These are phyloP conservation scores for Ogataea degrootiae DNA, from an alignment of 805 yeast genomes.

Conservation along the genomic window DNA sequence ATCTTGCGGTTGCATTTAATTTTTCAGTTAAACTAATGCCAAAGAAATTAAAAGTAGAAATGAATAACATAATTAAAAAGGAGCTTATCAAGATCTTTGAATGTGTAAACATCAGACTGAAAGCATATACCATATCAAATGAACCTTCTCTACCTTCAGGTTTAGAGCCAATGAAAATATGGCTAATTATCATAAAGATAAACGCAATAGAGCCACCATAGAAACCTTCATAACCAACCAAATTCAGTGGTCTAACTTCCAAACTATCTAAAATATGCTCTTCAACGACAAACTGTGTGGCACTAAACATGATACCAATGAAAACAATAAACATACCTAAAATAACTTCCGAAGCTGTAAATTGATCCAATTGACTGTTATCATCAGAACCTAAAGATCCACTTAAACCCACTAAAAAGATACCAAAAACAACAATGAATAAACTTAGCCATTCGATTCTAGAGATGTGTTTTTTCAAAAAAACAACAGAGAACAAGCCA, in stretches of 20 bases:
- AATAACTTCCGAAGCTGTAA: conserved; percentile 27
- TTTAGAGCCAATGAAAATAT: conserved; percentile 36
- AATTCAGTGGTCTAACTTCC: conserved; percentile 52
- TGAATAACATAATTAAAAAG: conserved; percentile 63
- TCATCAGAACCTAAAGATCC: conserved; percentile 39
- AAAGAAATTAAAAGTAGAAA: conserved; percentile 65
- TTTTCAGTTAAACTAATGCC: conserved; percentile 65
- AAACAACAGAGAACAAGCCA: conserved; percentile 62
- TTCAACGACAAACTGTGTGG: conserved; percentile 73
- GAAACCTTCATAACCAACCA: conserved; percentile 73
- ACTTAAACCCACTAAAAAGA: conserved; percentile 67
- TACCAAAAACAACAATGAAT: conserved; percentile 61
- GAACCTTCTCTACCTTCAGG: conserved; percentile 41
- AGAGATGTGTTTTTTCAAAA: conserved; percentile 51
- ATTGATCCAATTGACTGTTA: conserved; percentile 2
- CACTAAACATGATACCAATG: conserved; percentile 62
- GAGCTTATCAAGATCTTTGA: conserved; percentile 46
- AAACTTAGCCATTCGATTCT: conserved; percentile 66
- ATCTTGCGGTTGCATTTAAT: conserved; percentile 70
- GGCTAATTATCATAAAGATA: conserved; percentile 39
- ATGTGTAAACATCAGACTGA: conserved; percentile 43
- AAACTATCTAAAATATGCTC: conserved; percentile 57
- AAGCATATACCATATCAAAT: conserved; percentile 51
- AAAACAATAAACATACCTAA: conserved; percentile 58
- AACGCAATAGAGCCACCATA: conserved; percentile 52